phyloP scores from a whole-genome alignment of 306 rosid species.

The Inga oerstediana region DNA sequence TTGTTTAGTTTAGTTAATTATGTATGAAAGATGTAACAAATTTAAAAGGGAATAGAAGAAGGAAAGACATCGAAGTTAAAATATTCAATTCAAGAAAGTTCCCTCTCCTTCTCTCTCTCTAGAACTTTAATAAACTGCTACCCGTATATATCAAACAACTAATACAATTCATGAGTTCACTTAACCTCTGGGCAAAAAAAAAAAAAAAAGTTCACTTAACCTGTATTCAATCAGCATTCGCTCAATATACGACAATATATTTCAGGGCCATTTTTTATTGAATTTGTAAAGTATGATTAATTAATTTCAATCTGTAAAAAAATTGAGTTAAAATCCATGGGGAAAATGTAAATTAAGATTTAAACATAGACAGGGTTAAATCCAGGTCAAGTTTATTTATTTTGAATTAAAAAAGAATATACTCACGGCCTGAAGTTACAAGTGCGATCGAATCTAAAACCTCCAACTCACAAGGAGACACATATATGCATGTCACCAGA shows the following conservation, averaged over 20 bases:
- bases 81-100: neutral
- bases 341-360: neutral
- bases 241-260: neutral
- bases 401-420: too few species aligned
- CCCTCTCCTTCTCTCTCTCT: neutral
- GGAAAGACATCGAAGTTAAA: constrained; percentile 9
- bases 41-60: neutral
- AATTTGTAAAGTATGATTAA: neutral
- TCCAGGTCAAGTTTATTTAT: too few species aligned
- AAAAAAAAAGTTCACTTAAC: too few species aligned
- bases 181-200: neutral
- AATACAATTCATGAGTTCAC: neutral
- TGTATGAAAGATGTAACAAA: neutral
- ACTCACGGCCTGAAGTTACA: too few species aligned
- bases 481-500: neutral
- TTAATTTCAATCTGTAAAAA: neutral
- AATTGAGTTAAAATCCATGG: neutral
- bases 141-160: neutral
- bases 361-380: too few species aligned
- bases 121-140: neutral
- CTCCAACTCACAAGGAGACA: too few species aligned
- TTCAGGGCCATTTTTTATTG: neutral
- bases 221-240: neutral
- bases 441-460: too few species aligned
- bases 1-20: neutral